phyloP scores from a whole-genome alignment of 495 filamentous ascomycete genomes.

The Xylaria curta region DNA sequence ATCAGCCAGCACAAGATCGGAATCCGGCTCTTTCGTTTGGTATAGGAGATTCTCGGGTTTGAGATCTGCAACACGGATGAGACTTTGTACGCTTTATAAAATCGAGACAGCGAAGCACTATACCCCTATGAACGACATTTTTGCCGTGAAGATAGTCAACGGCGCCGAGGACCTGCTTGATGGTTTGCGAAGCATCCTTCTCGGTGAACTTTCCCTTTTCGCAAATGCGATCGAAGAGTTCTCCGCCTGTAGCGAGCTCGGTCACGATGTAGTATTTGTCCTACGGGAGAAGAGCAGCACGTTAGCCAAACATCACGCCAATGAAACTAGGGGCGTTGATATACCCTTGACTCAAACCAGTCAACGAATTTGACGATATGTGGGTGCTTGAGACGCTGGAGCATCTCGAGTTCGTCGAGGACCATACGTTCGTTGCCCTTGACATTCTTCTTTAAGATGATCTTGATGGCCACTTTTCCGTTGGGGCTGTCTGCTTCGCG shows the following conservation, averaged over 20 bases:
- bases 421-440: conserved; percentile 99
- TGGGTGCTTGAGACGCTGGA: conserved; percentile 87
- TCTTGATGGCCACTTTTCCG: conserved; percentile 95
- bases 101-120: conserved; percentile 28
- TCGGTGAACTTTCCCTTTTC: conserved; percentile 98
- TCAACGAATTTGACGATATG: conserved; percentile 98
- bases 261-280: conserved; percentile 99
- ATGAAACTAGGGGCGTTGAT: conserved; percentile 27
- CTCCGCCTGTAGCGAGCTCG: conserved; percentile 92
- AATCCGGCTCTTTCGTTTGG: conserved; percentile 74
- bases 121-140: conserved; percentile 96
- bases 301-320: neutral
- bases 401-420: conserved; percentile 92
- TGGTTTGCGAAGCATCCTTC: conserved; percentile 96
- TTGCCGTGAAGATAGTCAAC: conserved; percentile 94
- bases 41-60: conserved; percentile 99
- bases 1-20: conserved; percentile 90
- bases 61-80: conserved; percentile 67
- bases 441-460: conserved; percentile 99
- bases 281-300: conserved; percentile 52
- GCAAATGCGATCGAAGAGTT: conserved; percentile 98
- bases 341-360: conserved; percentile 96
- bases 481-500: conserved; percentile 84
- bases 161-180: conserved; percentile 91
- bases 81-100: neutral